Conservation (phyloP, 2,329 filamentous ascomycete genomes). For the Alternaria triticimaculans region DNA sequence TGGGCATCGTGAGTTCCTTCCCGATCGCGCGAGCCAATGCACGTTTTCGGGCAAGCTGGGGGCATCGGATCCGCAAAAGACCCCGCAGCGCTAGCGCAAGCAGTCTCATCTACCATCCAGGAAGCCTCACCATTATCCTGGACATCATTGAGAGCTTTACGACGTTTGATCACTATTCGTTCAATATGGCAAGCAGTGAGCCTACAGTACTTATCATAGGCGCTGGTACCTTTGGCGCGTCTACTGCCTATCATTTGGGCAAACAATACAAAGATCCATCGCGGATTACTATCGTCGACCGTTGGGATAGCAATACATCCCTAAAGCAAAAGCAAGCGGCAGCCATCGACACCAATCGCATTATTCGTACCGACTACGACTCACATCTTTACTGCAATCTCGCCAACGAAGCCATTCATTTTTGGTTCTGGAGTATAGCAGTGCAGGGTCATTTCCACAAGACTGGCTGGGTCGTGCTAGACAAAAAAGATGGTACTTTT, state of each 20-base stretch:
- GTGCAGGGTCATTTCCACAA: constrained; percentile 58
- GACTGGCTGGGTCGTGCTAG: constrained; percentile 65
- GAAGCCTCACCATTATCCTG: constrained; percentile 1
- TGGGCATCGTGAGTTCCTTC: not conserved
- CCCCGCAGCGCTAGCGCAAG: constrained; percentile 14
- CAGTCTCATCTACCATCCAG: constrained; percentile 4
- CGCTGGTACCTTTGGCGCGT: constrained; percentile 70
- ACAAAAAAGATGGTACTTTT: constrained; percentile 56
- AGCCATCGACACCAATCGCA: constrained; percentile 67
- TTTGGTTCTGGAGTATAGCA: constrained; percentile 49
- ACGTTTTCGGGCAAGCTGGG: constrained; percentile 8
- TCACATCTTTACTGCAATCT: constrained; percentile 63
- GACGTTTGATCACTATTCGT: not conserved
- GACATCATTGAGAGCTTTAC: not conserved
- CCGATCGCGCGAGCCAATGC: constrained; percentile 7
- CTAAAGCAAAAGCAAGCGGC: constrained; percentile 60
- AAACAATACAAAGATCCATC: constrained; percentile 56
- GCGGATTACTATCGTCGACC: constrained; percentile 40
- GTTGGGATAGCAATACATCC: constrained; percentile 26
- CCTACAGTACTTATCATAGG: constrained; percentile 63
- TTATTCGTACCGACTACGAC: constrained; percentile 65
- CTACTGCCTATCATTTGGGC: constrained; percentile 69
- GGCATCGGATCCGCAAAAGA: constrained; percentile 14
- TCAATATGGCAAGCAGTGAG: constrained; percentile 15
- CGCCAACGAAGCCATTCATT: constrained; percentile 49